Conservation (phyloP, 495 filamentous ascomycete genomes). For the Penicillium taxi region DNA sequence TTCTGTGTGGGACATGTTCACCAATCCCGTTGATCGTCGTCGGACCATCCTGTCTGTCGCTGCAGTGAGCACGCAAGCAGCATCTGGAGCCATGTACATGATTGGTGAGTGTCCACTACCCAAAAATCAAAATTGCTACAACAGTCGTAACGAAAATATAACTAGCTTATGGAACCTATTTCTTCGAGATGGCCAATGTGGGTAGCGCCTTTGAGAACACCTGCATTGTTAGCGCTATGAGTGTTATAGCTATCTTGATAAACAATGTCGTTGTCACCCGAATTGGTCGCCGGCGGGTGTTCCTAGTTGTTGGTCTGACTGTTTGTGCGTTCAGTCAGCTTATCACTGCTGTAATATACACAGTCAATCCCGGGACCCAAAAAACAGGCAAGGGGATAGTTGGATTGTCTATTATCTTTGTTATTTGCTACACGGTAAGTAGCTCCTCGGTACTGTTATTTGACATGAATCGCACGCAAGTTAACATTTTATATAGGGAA, state of each 20-base stretch:
- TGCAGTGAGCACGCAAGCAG: constrained; percentile 48
- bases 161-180: constrained; percentile 53
- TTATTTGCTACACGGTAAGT: constrained; percentile 46
- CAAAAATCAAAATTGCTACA: not conserved
- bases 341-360: constrained; percentile 48
- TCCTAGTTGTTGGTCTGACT: constrained; percentile 43
- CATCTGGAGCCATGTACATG: constrained; percentile 54
- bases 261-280: constrained; percentile 47
- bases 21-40: constrained; percentile 44
- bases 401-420: constrained; percentile 47
- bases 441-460: not conserved
- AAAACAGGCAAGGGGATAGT: constrained; percentile 43
- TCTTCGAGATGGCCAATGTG: constrained; percentile 56
- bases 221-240: constrained; percentile 48
- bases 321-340: constrained; percentile 48
- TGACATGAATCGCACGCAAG: not conserved
- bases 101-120: constrained; percentile 24
- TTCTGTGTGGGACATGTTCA: constrained; percentile 45
- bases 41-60: constrained; percentile 43
- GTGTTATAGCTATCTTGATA: constrained; percentile 49
- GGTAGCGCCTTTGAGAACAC: constrained; percentile 52
- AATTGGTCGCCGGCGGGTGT: constrained; percentile 45
- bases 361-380: constrained; percentile 31
- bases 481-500: constrained; percentile 6
- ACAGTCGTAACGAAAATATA: not conserved